Percentiles rank a stretch among this genome's conserved stretches.
Evolutionary conservation across 2,329 filamentous ascomycete species (phyloP).

Genomic region (Sporothrix pseudoabietina): DNA sequence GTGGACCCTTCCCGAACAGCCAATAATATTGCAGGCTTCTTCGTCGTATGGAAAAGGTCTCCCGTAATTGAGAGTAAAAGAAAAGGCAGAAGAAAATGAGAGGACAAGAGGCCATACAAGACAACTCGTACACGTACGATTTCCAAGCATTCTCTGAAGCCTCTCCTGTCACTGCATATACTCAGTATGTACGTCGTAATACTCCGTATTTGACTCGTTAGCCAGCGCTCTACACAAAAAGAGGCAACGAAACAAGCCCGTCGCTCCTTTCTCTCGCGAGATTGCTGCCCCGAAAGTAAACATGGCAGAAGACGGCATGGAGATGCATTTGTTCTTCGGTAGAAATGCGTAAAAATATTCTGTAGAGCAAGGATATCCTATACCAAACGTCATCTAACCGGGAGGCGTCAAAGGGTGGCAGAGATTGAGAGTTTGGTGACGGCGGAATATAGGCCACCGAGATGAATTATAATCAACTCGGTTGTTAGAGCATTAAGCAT

Average conservation of each 20-base stretch:
- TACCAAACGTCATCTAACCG: neutral
- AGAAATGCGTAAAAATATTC: neutral
- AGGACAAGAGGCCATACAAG: neutral
- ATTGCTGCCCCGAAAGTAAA: neutral
- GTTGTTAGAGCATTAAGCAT: neutral
- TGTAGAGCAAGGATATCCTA: neutral
- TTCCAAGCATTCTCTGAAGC: neutral
- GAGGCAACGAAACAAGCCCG: neutral
- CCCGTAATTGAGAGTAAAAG: neutral
- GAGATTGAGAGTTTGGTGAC: neutral
- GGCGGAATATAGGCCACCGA: neutral
- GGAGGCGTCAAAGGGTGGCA: neutral
- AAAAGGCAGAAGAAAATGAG: neutral
- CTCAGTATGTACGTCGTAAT: no score
- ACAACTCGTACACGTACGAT: neutral
- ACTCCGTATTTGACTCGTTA: neutral
- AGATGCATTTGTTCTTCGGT: neutral
- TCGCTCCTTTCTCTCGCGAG: neutral
- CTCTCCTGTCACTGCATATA: neutral
- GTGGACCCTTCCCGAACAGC: neutral
- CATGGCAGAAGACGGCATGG: neutral
- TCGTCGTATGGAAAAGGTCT: constrained; percentile 20
- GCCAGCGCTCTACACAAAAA: neutral
- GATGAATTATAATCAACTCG: neutral
- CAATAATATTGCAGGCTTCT: neutral